Conservation (phyloP, 208 protist species). For the Acanthamoeba triangularis region DNA sequence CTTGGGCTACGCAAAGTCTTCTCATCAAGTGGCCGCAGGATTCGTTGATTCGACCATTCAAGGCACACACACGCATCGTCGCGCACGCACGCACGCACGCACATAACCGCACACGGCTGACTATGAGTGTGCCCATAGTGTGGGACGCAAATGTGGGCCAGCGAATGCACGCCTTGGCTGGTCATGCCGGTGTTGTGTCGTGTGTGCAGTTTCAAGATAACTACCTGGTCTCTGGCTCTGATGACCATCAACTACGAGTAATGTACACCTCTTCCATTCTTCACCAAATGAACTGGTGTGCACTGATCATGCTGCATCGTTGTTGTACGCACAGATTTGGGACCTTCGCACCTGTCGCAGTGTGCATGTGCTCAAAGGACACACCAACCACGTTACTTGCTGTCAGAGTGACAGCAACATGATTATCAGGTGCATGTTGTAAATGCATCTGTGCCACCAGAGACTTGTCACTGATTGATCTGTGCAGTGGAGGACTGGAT, state of each 20-base stretch:
- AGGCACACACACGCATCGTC: background rate
- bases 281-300: background rate
- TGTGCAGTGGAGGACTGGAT: background rate
- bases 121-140: background rate
- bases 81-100: background rate
- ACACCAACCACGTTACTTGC: background rate
- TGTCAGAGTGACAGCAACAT: background rate
- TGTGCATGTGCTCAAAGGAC: background rate
- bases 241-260: background rate
- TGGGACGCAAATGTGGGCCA: background rate
- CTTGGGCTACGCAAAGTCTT: background rate
- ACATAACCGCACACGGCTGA: background rate
- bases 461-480: background rate
- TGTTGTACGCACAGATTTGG: background rate
- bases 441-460: background rate
- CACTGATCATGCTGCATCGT: background rate
- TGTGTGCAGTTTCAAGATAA: background rate
- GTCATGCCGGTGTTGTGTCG: background rate
- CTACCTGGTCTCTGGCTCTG: background rate
- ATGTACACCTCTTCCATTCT: background rate
- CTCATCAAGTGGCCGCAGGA: background rate
- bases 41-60: background rate
- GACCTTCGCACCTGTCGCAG: background rate
- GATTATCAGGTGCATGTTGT: background rate
- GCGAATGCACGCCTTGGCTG: background rate